phyloP scores from a whole-genome alignment of 1,284 basidiomycete genomes.

The Coniferiporia sulphurascens region DNA sequence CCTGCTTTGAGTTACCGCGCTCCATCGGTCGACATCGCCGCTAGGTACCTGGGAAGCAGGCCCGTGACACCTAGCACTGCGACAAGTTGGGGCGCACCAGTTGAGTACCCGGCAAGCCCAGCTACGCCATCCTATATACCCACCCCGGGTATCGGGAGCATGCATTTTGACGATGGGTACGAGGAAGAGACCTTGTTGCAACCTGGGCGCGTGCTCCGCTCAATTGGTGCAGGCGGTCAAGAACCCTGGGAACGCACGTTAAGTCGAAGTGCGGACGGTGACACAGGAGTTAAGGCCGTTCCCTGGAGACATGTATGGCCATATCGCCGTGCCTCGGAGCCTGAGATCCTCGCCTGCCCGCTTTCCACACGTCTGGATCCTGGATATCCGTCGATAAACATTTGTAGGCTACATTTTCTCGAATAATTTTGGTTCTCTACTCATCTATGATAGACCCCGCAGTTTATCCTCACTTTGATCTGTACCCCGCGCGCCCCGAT shows the following conservation, averaged over 20 bases:
- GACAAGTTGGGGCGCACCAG: conserved; percentile 42
- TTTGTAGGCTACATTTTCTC: conserved; percentile 24
- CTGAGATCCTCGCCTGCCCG: not conserved
- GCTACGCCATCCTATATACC: conserved; percentile 32
- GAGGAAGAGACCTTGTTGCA: conserved; percentile 21
- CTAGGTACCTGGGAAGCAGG: conserved; percentile 20
- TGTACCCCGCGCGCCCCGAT: conserved; percentile 24
- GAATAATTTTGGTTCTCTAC: not conserved
- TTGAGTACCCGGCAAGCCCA: conserved; percentile 38
- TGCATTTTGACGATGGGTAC: conserved; percentile 30
- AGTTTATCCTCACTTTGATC: conserved; percentile 26
- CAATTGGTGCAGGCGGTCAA: conserved; percentile 17
- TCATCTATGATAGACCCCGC: conserved; percentile 21
- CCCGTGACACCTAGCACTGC: conserved; percentile 34
- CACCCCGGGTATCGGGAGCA: conserved; percentile 42
- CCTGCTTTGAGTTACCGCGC: conserved; percentile 19
- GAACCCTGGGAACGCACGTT: conserved; percentile 20
- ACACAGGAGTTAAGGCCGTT: not conserved
- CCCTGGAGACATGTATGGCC: conserved; percentile 27
- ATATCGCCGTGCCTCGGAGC: conserved; percentile 17
- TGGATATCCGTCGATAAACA: conserved; percentile 30
- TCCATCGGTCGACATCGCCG: conserved; percentile 22
- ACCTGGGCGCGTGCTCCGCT: conserved; percentile 23
- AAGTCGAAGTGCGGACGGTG: conserved; percentile 21
- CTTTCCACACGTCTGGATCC: not conserved